Percentiles rank a stretch among this genome's conserved stretches.
These are phyloP conservation scores for Fragilaria radians DNA, from an alignment of 108 stramenopile species.

Conservation along the genomic window DNA sequence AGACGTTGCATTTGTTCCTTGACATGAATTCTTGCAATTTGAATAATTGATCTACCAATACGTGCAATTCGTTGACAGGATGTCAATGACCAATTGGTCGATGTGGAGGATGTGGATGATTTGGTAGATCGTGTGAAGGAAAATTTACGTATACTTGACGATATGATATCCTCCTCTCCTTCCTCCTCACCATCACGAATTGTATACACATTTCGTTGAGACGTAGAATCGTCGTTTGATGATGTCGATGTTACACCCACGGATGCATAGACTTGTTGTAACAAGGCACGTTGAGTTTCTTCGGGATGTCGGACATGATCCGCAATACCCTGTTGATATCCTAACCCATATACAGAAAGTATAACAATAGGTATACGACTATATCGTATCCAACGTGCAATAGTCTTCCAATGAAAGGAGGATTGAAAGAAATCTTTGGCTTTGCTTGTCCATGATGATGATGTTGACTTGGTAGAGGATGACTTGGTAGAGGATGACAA, in stretches of 20 bases:
- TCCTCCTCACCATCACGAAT: background rate
- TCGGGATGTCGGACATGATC: conserved; percentile 19
- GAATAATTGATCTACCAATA: conserved; percentile 33
- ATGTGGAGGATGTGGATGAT: background rate
- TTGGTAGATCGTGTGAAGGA: background rate
- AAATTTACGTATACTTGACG: background rate
- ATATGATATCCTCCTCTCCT: background rate
- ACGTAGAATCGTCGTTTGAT: too few species aligned
- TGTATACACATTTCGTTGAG: background rate
- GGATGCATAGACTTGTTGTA: conserved; percentile 5
- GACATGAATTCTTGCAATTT: conserved; percentile 21
- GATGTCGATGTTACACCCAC: conserved; percentile 8
- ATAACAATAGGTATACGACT: conserved; percentile 57
- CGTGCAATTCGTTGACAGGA: conserved; percentile 14
- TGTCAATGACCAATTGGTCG: background rate
- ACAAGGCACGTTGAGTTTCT: conserved; percentile 9
- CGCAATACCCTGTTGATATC: conserved; percentile 71
- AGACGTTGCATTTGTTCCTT: conserved; percentile 23
- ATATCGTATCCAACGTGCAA: conserved; percentile 27
- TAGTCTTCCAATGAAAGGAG: too few species aligned
- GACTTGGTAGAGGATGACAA: too few species aligned
- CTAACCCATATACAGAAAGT: conserved; percentile 54
- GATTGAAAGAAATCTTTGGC: too few species aligned
- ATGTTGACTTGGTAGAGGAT: too few species aligned
- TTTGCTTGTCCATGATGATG: too few species aligned